Evolutionary conservation across 441 rosid genomes (phyloP).

Genomic region (Macaranga tanarius): DNA sequence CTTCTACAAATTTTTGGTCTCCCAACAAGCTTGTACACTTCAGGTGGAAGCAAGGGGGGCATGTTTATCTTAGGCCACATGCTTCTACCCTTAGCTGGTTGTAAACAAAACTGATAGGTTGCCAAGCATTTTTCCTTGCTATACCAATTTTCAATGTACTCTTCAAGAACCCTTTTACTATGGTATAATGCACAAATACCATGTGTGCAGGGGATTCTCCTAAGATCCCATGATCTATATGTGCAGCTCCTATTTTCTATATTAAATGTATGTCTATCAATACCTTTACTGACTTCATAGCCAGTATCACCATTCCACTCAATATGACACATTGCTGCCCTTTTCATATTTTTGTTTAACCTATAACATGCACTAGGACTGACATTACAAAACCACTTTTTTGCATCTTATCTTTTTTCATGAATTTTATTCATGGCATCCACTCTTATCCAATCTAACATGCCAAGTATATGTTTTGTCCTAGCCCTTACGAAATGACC

Average conservation of each 20-base stretch:
- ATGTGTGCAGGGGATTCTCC: neutral
- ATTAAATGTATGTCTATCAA: neutral
- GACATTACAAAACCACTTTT: neutral
- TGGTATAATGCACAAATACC: neutral
- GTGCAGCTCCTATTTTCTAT: accelerated
- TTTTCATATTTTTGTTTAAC: neutral
- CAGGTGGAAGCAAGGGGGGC: neutral
- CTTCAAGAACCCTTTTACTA: accelerated
- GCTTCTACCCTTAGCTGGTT: neutral
- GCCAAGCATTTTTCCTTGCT: neutral
- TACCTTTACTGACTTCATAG: neutral
- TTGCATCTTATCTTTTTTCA: neutral
- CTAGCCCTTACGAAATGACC: neutral
- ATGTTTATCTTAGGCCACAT: neutral
- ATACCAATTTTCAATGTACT: neutral
- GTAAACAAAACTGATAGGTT: neutral
- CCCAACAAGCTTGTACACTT: neutral
- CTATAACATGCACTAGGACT: neutral
- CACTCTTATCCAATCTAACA: neutral
- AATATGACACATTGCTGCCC: neutral
- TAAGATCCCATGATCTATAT: neutral
- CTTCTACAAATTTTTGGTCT: neutral
- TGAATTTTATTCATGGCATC: neutral
- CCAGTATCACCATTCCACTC: neutral
- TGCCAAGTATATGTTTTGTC: neutral